Evolutionary conservation across 768 basidiomycete genomes (phyloP).

Genomic region (Termitomyces sp.): DNA sequence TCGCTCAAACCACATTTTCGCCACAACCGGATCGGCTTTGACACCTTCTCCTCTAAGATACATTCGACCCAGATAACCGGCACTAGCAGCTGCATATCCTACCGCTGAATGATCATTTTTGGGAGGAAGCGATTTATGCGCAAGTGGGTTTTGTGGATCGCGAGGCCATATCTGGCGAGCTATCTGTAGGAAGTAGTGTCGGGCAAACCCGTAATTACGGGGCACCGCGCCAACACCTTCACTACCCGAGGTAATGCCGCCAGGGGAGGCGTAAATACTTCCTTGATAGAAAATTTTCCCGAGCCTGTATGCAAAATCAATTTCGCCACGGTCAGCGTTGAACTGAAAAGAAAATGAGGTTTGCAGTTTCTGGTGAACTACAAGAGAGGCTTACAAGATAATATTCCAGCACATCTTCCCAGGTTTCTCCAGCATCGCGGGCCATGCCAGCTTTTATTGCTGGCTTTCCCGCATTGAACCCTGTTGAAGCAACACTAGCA

Average conservation of each 20-base stretch:
- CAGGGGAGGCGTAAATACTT: constrained; percentile 74
- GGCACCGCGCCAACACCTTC: constrained; percentile 91
- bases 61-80: constrained; percentile 91
- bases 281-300: constrained; percentile 98
- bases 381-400: constrained; percentile 56
- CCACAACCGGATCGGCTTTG: constrained; percentile 64
- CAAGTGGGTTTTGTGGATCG: constrained; percentile 58
- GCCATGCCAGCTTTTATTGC: constrained; percentile 82
- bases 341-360: constrained; percentile 45
- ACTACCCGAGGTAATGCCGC: constrained; percentile 81
- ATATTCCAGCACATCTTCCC: constrained; percentile 90
- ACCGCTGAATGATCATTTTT: constrained; percentile 49
- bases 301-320: constrained; percentile 83
- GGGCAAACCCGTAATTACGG: constrained; percentile 70
- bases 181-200: constrained; percentile 79
- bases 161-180: constrained; percentile 84
- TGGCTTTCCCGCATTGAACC: constrained; percentile 61
- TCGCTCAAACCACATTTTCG: constrained; percentile 93
- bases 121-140: constrained; percentile 30
- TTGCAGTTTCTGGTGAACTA: background rate
- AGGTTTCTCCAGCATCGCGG: constrained; percentile 85
- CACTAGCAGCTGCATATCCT: constrained; percentile 71
- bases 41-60: constrained; percentile 90
- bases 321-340: constrained; percentile 90
- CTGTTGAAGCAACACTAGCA: constrained; percentile 89